Evolutionary conservation across 352 stramenopile genomes (phyloP), one percentile per base, ranked within the genome.

Genomic region (Thalassiosira exigua): DNA sequence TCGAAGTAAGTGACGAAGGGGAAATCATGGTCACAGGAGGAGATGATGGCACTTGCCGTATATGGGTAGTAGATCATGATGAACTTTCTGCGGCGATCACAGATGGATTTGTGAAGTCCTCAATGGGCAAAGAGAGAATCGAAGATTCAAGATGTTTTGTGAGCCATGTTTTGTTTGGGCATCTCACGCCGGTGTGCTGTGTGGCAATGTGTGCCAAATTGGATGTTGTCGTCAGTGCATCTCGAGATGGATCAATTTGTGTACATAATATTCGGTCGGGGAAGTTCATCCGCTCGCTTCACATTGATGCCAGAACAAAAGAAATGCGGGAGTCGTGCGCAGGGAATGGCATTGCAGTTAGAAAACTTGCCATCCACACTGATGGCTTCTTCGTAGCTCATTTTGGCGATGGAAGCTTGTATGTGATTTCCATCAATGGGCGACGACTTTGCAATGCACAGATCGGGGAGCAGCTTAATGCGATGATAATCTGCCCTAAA

Each of bases 201-300:
- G 19, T 94, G 30, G 79, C 69, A 24, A 70, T 94, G 0, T 90
- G 57, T 51, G 88, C 78, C 29, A 90, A 93, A 30, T 71, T 96
- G 26, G 92, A 96, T 86, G 67, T 95, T 42, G 85, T 91, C 48
- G 73, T 95, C 3, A 92, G 77, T 79, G 91, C 86, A 44, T 87
- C 77, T 2, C 41, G 82, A 52, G 84, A 85, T 72, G 92, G 91
- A n/a, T 87, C 64, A 27, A 87, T 96, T 66, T 94, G 91, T 60
- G 59, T 96, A 24, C 91, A 96, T 69, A 92, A 86, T 36, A 70
- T 95, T 14, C 58, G 89, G 12, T 85, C 76, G 14, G 91, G 92
- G 30, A 82, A 89, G 59, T 95, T 90, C 64, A 76, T 92, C 46
- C 81, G 88, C 14, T 92, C 86, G 11, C 81, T 94, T 41, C 80